Base-by-base conservation (phyloP, 768 basidiomycete species). In the Hericium rajendrae region DNA sequence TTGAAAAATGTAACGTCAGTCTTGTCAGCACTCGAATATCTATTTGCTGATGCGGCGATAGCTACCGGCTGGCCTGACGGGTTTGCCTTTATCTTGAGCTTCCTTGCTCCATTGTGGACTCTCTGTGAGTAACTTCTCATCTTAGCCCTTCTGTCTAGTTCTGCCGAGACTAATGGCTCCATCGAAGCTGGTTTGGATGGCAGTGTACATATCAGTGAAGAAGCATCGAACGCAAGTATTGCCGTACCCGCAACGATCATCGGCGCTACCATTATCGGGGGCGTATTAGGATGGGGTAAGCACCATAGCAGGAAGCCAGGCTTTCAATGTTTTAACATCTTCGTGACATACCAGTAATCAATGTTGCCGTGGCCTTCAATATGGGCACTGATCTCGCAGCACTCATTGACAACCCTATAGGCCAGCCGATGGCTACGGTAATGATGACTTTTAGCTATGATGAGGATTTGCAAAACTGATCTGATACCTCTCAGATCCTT, bases 241-340 rank as follows among this genome's bases (percentile, higher is more conserved):
- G 82, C 82, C 32, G 80, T 85, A 13, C 85, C 84, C 2, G 83
- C 77, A 74, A 83, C 81, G 3, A 82, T 86, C 43, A 74, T 80
- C 16, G 68, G 70, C 11, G 76, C 83, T 0, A 76, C 76, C 26
- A 74, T 69, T 6, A 74, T 79, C 28, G 76, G 78, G 41, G 76
- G 77, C 53, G 59, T 81, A 8, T 69, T 84, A 6, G 82, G 82
- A 48, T 81, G 74, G 75, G 78, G 82, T 81, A 60, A 41, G 77
- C 48, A 18, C 13, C n/a, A 65, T 12, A 55, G 24, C 20, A 1
- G 32, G 32, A 62, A 4, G 55, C 24, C 9, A 32, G 32, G 32
- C 9, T 32, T 32, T 32, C 8, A 6, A 32, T 32, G 32, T 10
- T 10, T 10, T 32, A 32, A 32, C 28, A 8, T 6, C 8, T 32